Evolutionary conservation across 257 asterid genomes (phyloP).

Genomic region (Nicotiana knightiana): DNA sequence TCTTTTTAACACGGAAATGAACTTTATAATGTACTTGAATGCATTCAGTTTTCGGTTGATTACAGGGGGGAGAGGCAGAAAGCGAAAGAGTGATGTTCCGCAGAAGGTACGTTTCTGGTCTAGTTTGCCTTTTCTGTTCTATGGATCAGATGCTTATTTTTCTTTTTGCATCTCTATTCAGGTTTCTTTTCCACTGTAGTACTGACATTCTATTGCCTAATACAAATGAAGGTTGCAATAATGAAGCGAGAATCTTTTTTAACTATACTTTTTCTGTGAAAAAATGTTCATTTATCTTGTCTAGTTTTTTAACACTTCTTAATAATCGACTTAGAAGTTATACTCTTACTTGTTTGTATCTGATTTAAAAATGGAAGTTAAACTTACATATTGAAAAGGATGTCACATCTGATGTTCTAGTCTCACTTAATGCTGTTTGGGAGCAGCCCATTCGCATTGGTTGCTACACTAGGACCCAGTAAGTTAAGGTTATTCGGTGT

Average conservation of each 20-base stretch:
- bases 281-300: neutral
- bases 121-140: neutral
- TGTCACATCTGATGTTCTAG: neutral
- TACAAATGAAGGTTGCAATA: neutral
- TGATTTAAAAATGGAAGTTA: neutral
- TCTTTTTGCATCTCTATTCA: neutral
- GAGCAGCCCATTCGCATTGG: neutral
- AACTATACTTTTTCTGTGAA: neutral
- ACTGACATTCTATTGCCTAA: neutral
- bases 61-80: slow-evolving; percentile 59
- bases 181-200: neutral
- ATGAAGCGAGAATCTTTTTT: neutral
- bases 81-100: slow-evolving; percentile 37
- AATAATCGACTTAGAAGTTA: neutral
- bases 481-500: neutral
- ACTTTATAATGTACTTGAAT: neutral
- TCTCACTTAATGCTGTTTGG: neutral
- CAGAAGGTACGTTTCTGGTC: slow-evolving; percentile 35
- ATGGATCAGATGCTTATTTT: neutral
- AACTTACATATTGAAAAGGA: neutral
- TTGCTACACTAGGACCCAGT: neutral
- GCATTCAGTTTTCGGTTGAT: neutral
- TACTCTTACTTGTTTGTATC: neutral
- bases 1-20: neutral
- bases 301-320: neutral